phyloP scores from a whole-genome alignment of 108 stramenopile genomes.

The Cylindrotheca fusiformis region DNA sequence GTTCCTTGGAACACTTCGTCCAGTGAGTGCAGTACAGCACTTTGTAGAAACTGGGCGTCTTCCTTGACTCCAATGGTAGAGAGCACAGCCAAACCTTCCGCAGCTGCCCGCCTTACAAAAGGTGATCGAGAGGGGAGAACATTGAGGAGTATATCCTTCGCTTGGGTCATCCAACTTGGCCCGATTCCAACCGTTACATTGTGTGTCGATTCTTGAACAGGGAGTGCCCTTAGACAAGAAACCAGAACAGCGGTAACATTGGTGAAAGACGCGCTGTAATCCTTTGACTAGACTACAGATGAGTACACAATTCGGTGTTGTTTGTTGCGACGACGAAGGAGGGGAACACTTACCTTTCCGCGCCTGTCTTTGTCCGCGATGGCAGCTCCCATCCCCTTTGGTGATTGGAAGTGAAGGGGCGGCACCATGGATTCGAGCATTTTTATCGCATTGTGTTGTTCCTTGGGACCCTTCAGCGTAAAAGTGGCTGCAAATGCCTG shows the following conservation, averaged over 20 bases:
- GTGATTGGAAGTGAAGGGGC: conserved; percentile 11
- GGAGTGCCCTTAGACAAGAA: conserved; percentile 73
- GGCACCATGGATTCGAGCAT: conserved; percentile 60
- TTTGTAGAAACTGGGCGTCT: conserved; percentile 80
- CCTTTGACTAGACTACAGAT: conserved; percentile 32
- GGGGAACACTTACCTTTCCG: conserved; percentile 24
- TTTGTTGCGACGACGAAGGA: conserved; percentile 21
- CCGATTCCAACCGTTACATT: conserved; percentile 72
- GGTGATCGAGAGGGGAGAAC: conserved; percentile 59
- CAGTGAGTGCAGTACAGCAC: conserved; percentile 71
- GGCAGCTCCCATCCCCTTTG: background rate
- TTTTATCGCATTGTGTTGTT: conserved; percentile 67
- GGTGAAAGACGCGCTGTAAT: conserved; percentile 52
- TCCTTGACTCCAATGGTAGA: conserved; percentile 78
- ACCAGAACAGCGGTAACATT: conserved; percentile 72
- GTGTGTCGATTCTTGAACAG: conserved; percentile 71
- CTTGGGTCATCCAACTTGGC: conserved; percentile 85
- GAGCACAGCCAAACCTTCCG: conserved; percentile 73
- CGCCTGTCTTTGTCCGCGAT: conserved; percentile 21
- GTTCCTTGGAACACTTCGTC: conserved; percentile 76
- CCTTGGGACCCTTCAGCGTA: conserved; percentile 72
- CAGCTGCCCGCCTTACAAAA: conserved; percentile 68
- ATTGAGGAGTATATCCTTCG: conserved; percentile 64
- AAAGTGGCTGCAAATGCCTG: conserved; percentile 87
- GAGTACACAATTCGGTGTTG: too few species aligned